Evolutionary conservation across 2,329 filamentous ascomycete species (phyloP).

Genomic region (Monilinia fructicola): DNA sequence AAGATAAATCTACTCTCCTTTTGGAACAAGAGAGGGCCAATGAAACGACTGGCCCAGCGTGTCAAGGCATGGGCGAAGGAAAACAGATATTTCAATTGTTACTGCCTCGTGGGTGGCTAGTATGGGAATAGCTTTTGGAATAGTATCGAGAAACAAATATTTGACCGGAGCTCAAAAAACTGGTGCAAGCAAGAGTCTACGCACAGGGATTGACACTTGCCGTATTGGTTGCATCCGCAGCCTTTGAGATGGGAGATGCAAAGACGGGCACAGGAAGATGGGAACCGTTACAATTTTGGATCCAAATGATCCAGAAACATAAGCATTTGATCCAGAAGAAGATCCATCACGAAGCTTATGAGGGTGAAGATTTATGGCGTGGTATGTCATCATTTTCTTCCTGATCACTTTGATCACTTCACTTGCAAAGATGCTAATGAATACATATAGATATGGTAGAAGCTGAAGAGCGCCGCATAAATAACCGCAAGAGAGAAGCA

Average conservation of each 20-base stretch:
- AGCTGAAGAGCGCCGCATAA: conserved; percentile 66
- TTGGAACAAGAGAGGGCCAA: conserved; percentile 29
- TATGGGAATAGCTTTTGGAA: conserved; percentile 60
- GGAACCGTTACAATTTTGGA: conserved; percentile 82
- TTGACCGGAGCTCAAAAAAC: conserved; percentile 65
- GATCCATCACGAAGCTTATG: conserved; percentile 82
- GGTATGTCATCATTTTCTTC: conserved; percentile 52
- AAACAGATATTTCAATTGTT: conserved; percentile 68
- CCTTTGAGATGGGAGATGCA: conserved; percentile 72
- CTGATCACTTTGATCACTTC: neutral
- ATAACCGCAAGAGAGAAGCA: conserved; percentile 56
- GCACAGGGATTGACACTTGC: conserved; percentile 70
- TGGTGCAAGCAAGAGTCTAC: conserved; percentile 75
- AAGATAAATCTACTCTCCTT: conserved; percentile 34
- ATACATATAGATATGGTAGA: conserved; percentile 71
- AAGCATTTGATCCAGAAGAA: conserved; percentile 82
- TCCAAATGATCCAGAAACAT: conserved; percentile 78
- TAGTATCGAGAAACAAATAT: conserved; percentile 64
- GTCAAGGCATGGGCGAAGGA: conserved; percentile 69
- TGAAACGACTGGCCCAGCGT: conserved; percentile 57
- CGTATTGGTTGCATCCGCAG: conserved; percentile 65
- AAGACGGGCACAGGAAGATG: conserved; percentile 73
- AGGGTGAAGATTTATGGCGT: conserved; percentile 91
- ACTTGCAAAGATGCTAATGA: conserved; percentile 27
- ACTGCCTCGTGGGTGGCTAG: conserved; percentile 64